Evolutionary conservation across 2,329 filamentous ascomycete genomes (phyloP).

Genomic region (Penicillium sumatraense): DNA sequence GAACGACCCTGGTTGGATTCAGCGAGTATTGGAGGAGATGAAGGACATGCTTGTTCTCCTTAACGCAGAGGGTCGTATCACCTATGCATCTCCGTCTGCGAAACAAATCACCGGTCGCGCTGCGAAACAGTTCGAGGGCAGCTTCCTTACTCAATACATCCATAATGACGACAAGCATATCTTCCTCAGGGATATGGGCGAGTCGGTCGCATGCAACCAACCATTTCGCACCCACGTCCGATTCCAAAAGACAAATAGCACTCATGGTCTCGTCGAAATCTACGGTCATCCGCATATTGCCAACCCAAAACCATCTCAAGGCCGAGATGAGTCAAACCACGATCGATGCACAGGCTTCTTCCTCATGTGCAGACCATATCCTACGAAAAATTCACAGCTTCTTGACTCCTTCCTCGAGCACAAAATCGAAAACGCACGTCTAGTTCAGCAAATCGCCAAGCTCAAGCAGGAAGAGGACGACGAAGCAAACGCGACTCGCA

Average conservation of each 20-base stretch:
- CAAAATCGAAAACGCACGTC: constrained; percentile 91
- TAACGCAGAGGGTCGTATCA: constrained; percentile 79
- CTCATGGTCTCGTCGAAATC: constrained; percentile 83
- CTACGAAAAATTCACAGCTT: constrained; percentile 81
- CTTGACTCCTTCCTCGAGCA: constrained; percentile 94
- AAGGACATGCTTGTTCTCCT: constrained; percentile 88
- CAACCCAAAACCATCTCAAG: constrained; percentile 64
- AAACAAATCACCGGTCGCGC: constrained; percentile 76
- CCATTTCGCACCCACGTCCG: constrained; percentile 84
- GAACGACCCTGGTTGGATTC: constrained; percentile 77
- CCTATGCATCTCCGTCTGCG: constrained; percentile 83
- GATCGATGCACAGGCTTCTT: constrained; percentile 87
- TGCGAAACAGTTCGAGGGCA: constrained; percentile 70
- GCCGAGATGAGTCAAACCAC: constrained; percentile 64
- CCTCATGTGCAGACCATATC: constrained; percentile 89
- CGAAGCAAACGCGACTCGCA: constrained; percentile 69
- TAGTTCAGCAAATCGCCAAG: constrained; percentile 82
- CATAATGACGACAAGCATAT: constrained; percentile 84
- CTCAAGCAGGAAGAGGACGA: constrained; percentile 84
- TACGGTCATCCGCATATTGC: constrained; percentile 89
- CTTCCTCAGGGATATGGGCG: constrained; percentile 86
- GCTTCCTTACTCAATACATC: constrained; percentile 78
- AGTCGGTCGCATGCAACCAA: constrained; percentile 81
- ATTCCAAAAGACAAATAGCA: constrained; percentile 73
- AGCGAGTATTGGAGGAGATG: constrained; percentile 85